These are phyloP conservation scores for Sphaerulina musiva DNA, from an alignment of 2,329 filamentous ascomycete species.

Conservation along the genomic window DNA sequence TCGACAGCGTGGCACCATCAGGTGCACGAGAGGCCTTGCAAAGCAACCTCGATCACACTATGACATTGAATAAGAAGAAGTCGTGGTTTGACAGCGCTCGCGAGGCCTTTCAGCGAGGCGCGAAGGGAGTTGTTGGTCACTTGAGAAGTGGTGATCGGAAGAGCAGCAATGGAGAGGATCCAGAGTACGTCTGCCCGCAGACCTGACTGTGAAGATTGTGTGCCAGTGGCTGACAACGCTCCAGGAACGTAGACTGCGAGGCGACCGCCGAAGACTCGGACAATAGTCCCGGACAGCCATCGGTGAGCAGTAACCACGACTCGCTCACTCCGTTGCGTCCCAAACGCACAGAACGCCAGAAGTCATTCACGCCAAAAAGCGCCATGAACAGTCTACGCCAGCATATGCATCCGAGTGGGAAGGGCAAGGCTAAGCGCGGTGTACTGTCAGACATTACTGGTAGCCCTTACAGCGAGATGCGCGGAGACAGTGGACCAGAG, in stretches of 20 bases:
- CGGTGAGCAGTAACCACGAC: neutral
- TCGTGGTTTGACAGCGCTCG: constrained; percentile 24
- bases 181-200: neutral
- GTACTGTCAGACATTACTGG: constrained; percentile 11
- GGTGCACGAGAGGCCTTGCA: constrained; percentile 18
- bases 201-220: neutral
- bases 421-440: constrained; percentile 13
- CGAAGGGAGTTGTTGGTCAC: constrained; percentile 13
- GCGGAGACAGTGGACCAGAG: constrained; percentile 2
- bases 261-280: neutral
- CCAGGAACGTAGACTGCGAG: constrained; percentile 1
- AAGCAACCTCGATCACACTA: constrained; percentile 13
- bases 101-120: constrained; percentile 12
- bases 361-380: constrained; percentile 17
- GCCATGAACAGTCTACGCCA: constrained; percentile 20
- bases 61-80: constrained; percentile 20
- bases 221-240: neutral
- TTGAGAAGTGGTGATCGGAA: constrained; percentile 8
- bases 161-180: constrained; percentile 1
- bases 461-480: neutral
- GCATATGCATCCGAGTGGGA: constrained; percentile 17
- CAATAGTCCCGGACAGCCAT: neutral
- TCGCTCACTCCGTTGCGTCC: constrained; percentile 14
- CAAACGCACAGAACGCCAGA: constrained; percentile 7
- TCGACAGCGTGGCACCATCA: constrained; percentile 8